Evolutionary conservation across 169 alveolate genomes (phyloP), one percentile per base, ranked within the genome.

Genomic region (Cryptosporidium sp.): DNA sequence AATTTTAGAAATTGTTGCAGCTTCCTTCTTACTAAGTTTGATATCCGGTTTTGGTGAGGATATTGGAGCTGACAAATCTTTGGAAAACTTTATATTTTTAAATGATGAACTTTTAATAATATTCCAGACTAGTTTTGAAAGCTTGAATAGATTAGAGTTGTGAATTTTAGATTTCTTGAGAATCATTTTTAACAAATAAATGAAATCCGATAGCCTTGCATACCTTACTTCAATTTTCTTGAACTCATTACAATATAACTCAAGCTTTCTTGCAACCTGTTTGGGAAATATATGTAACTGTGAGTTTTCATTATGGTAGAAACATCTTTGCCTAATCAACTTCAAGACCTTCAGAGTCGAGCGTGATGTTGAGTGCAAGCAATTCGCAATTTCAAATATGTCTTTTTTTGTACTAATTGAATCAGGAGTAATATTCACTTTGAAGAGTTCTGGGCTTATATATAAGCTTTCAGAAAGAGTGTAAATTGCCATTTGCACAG

Each of bases 151-250:
- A 29, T 70, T 65, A 9, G 59, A 26, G 35, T 80, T 80, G 33
- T 80, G 89, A 9, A 45, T 37, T 29, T 48, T 67, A 37, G 89
- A 59, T 39, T 80, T 80, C 48, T 43, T 1, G 9, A 62, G 65
- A 26, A 80, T 80, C 75, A 80, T 62, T 26, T 51, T 59, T 16
- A 80, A 26, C 39, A 80, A 16, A 50, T 80, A 80, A 26, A 65
- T 45, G 18, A 62, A 80, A 62, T 80, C 89, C 16, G 52, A n/a
- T 37, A 80, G 16, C n/a, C 68, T 61, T 10, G 89, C 89, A n/a
- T 18, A 62, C 33, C 48, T 80, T 33, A 33, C 8, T 45, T 80
- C 89, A 23, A 65, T 50, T 8, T 23, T 29, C 23, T 67, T 80
- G 29, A 80, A 80, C 29, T 43, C 37, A n/a, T 26, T 16, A 26